Percentiles rank a stretch among this genome's conserved stretches.
Evolutionary conservation across 1,139 yeast species (phyloP).

Genomic region (Debaryomyces coudertii): DNA sequence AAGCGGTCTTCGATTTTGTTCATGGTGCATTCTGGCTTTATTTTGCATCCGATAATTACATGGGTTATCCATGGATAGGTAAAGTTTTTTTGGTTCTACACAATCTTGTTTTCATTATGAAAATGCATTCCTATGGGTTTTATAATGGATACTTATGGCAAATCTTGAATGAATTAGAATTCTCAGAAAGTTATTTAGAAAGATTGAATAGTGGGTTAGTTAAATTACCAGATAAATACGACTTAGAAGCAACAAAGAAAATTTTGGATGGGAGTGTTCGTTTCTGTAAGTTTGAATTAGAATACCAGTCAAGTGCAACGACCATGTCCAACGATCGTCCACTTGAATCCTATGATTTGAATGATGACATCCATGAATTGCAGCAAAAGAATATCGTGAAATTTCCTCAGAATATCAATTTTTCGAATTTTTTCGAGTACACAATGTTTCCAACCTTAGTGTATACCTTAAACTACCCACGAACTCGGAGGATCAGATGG

Average conservation of each 20-base stretch:
- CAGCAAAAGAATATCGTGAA: constrained; percentile 27
- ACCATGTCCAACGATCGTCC: constrained; percentile 19
- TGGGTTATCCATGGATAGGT: constrained; percentile 81
- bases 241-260: constrained; percentile 28
- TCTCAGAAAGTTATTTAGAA: constrained; percentile 40
- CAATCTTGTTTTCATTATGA: constrained; percentile 85
- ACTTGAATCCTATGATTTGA: constrained; percentile 14
- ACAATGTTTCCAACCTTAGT: constrained; percentile 93
- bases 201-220: constrained; percentile 23
- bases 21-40: constrained; percentile 54
- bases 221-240: constrained; percentile 24
- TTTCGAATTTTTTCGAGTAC: constrained; percentile 68
- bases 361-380: constrained; percentile 23
- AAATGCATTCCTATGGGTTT: constrained; percentile 87
- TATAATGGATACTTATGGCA: constrained; percentile 88
- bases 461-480: constrained; percentile 76
- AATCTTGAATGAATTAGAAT: constrained; percentile 57
- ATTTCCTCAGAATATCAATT: constrained; percentile 76
- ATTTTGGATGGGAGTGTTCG: constrained; percentile 51
- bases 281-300: constrained; percentile 67
- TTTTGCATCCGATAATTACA: constrained; percentile 49
- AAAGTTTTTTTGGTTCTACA: constrained; percentile 81
- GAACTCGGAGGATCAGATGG: constrained; percentile 73
- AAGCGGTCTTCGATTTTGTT: constrained; percentile 55
- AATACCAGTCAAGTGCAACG: constrained; percentile 44